Evolutionary conservation across 768 basidiomycete species (phyloP).

Genomic region (Lentinula raphanica): DNA sequence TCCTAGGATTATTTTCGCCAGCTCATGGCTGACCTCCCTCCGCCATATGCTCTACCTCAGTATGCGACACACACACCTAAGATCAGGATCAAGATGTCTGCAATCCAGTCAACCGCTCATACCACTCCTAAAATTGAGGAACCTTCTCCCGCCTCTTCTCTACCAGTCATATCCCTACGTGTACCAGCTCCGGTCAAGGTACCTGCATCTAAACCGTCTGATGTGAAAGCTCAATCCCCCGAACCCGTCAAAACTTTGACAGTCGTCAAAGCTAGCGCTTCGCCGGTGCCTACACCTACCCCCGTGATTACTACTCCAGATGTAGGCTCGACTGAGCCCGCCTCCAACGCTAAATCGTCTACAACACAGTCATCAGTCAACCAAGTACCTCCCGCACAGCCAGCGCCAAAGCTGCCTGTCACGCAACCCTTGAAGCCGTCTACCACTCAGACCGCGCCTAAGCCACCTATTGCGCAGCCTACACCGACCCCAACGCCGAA

Average conservation of each 20-base stretch:
- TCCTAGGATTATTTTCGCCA: slow-evolving; percentile 66
- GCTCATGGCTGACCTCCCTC: slow-evolving; percentile 73
- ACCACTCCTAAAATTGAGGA: slow-evolving; percentile 14
- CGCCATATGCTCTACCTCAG: slow-evolving; percentile 57
- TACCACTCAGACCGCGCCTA: background rate
- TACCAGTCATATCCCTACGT: background rate
- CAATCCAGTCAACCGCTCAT: slow-evolving; percentile 39
- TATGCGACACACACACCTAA: slow-evolving; percentile 51
- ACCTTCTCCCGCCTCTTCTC: slow-evolving; percentile 4
- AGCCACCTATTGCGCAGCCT: background rate
- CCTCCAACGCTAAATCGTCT: background rate
- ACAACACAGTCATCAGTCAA: background rate
- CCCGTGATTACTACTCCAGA: slow-evolving; percentile 16
- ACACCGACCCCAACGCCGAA: background rate
- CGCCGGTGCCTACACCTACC: slow-evolving; percentile 23
- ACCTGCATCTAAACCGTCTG: slow-evolving; percentile 18
- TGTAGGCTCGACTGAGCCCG: background rate
- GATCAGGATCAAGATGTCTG: slow-evolving; percentile 70
- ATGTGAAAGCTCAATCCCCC: slow-evolving; percentile 16
- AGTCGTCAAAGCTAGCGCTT: slow-evolving; percentile 14
- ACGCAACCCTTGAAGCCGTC: background rate
- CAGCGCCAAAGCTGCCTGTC: background rate
- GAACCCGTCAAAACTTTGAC: slow-evolving; percentile 12
- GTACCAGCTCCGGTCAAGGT: slow-evolving; percentile 14
- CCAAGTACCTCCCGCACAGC: background rate